Conservation (phyloP, 139 green algal species). For the Raphidocelis subcapitata region DNA sequence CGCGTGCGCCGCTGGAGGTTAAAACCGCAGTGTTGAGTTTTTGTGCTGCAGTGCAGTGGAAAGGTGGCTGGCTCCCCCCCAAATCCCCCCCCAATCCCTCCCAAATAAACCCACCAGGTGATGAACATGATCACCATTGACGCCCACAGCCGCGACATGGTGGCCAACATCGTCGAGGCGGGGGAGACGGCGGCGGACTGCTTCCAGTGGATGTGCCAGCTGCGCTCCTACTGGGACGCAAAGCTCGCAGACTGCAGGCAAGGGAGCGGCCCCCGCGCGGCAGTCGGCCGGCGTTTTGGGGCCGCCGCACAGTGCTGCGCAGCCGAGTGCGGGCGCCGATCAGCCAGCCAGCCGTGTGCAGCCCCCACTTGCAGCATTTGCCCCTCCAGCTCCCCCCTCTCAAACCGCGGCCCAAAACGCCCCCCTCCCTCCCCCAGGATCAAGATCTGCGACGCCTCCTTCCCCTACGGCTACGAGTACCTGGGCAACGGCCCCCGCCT, state of each 20-base stretch:
- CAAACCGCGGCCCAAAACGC: slow-evolving; percentile 33
- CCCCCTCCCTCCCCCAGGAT: slow-evolving; percentile 54
- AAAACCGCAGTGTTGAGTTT: too few species aligned
- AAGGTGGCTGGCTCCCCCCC: neutral
- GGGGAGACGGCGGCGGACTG: slow-evolving; percentile 50
- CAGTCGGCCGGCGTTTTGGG: too few species aligned
- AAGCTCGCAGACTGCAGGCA: slow-evolving; percentile 25
- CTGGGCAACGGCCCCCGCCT: slow-evolving; percentile 77
- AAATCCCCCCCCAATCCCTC: neutral
- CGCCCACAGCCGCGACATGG: slow-evolving; percentile 78
- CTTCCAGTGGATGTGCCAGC: slow-evolving; percentile 82
- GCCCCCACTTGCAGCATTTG: too few species aligned
- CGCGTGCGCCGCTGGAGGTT: too few species aligned
- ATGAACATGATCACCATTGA: slow-evolving; percentile 92
- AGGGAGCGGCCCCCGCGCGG: too few species aligned
- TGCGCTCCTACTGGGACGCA: slow-evolving; percentile 79
- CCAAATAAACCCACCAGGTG: slow-evolving; percentile 32
- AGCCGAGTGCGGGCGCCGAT: too few species aligned
- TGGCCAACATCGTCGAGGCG: slow-evolving; percentile 49
- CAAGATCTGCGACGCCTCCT: slow-evolving; percentile 77
- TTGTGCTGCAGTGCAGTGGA: too few species aligned
- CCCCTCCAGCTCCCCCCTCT: neutral
- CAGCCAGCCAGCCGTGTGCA: too few species aligned
- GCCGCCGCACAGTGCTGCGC: too few species aligned
- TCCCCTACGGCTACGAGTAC: slow-evolving; percentile 87